A percentile compares a stretch with the other conserved stretches of the same genome.
phyloP scores from a whole-genome alignment of 2,329 filamentous ascomycete species.

The Beauveria sp. region DNA sequence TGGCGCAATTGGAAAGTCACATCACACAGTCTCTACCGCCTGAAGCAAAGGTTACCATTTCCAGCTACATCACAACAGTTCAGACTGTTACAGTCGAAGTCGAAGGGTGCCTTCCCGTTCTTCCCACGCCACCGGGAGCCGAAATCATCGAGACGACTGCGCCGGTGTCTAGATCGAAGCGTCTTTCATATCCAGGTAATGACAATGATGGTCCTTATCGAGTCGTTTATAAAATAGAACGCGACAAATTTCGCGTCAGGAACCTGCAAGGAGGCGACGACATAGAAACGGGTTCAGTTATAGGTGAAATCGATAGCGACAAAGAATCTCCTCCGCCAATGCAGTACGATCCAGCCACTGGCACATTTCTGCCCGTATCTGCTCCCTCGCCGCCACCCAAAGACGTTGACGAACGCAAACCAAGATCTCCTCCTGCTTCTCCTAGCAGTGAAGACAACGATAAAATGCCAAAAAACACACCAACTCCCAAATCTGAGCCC shows the following conservation, averaged over 20 bases:
- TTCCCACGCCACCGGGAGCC: slow-evolving; percentile 50
- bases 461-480: background rate
- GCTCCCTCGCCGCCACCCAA: background rate
- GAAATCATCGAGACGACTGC: slow-evolving; percentile 50
- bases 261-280: slow-evolving; percentile 27
- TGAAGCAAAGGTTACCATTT: slow-evolving; percentile 50
- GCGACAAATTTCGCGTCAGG: slow-evolving; percentile 39
- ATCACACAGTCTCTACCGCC: slow-evolving; percentile 47
- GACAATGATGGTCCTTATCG: slow-evolving; percentile 35
- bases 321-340: slow-evolving; percentile 13
- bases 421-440: background rate
- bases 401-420: background rate
- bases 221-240: slow-evolving; percentile 52
- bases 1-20: slow-evolving; percentile 40
- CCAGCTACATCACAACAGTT: slow-evolving; percentile 50
- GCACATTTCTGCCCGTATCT: slow-evolving; percentile 1
- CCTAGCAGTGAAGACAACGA: background rate
- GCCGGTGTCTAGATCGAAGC: slow-evolving; percentile 10
- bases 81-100: slow-evolving; percentile 60
- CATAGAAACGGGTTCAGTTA: slow-evolving; percentile 18
- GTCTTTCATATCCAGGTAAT: slow-evolving; percentile 16
- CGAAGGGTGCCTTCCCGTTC: slow-evolving; percentile 41
- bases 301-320: slow-evolving; percentile 23
- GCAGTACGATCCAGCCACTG: slow-evolving; percentile 8
- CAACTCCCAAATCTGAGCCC: background rate